Conservation (phyloP, 2,329 filamentous ascomycete species). For the Canariomyces notabilis region DNA sequence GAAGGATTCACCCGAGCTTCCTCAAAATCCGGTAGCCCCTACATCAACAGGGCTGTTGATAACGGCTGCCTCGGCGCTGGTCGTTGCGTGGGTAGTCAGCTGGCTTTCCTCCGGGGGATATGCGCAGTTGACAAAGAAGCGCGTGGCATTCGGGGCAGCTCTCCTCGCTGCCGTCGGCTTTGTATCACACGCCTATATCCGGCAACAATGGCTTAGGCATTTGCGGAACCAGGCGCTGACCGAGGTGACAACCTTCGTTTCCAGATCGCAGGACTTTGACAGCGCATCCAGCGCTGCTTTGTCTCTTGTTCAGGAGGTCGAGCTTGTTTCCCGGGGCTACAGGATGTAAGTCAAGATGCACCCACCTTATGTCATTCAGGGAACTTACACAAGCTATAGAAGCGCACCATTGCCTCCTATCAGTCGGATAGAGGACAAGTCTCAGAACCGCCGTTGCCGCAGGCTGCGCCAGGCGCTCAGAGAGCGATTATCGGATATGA, state of each 20-base stretch:
- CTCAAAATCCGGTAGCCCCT: constrained; percentile 27
- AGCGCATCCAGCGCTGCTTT: constrained; percentile 69
- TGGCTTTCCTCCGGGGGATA: constrained; percentile 57
- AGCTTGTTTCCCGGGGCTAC: constrained; percentile 87
- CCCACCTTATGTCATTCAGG: neutral
- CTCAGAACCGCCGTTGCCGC: constrained; percentile 71
- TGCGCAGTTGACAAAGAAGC: constrained; percentile 52
- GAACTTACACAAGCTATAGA: constrained; percentile 40
- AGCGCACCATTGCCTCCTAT: constrained; percentile 89
- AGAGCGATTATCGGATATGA: constrained; percentile 61
- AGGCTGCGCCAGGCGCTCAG: constrained; percentile 73
- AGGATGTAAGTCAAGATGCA: constrained; percentile 56
- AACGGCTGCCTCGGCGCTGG: constrained; percentile 59
- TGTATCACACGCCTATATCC: constrained; percentile 65
- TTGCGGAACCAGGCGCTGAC: constrained; percentile 69
- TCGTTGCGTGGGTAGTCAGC: constrained; percentile 66
- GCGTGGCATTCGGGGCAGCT: constrained; percentile 43
- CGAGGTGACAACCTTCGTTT: constrained; percentile 63
- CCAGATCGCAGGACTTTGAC: constrained; percentile 75
- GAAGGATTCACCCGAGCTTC: constrained; percentile 16
- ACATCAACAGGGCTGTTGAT: constrained; percentile 43
- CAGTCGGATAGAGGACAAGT: constrained; percentile 79
- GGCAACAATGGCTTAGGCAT: constrained; percentile 76
- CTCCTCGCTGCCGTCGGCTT: constrained; percentile 50
- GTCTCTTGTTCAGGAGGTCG: constrained; percentile 87